Conservation (phyloP, 208 protist species). For the Wallacemonas sp. region DNA sequence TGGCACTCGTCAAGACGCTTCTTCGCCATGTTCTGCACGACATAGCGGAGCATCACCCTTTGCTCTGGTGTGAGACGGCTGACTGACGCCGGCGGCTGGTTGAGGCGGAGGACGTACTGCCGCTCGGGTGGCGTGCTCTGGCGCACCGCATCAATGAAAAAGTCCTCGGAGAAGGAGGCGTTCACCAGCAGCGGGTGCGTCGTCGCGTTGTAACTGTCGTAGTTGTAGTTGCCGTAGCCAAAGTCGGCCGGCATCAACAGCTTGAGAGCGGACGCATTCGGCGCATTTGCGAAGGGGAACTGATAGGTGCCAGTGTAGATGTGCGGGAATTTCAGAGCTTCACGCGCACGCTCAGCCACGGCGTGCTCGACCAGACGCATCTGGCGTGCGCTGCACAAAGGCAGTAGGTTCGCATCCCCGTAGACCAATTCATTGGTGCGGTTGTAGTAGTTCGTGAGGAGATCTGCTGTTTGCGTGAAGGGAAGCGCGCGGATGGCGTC, state of each 20-base stretch:
- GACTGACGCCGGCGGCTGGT: conserved; percentile 24
- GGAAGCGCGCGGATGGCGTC: conserved; percentile 10
- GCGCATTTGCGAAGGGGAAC: conserved; percentile 13
- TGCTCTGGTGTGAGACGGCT: conserved; percentile 17
- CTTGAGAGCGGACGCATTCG: conserved; percentile 59
- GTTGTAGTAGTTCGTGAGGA: conserved; percentile 51
- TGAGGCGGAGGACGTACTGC: conserved; percentile 22
- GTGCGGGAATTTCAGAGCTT: conserved; percentile 32
- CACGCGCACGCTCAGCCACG: conserved; percentile 21
- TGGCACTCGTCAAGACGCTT: conserved; percentile 18
- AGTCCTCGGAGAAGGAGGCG: conserved; percentile 8
- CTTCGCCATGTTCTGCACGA: conserved; percentile 25
- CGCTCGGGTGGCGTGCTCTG: background rate
- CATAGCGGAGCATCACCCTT: conserved; percentile 36
- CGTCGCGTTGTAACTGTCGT: conserved; percentile 23
- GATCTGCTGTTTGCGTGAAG: conserved; percentile 19
- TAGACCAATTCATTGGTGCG: conserved; percentile 45
- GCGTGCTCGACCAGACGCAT: conserved; percentile 27
- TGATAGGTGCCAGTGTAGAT: conserved; percentile 49
- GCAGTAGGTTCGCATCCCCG: conserved; percentile 50
- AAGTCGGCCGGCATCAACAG: conserved; percentile 66
- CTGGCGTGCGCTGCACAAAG: conserved; percentile 44
- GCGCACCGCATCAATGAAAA: background rate
- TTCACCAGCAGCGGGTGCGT: conserved; percentile 23
- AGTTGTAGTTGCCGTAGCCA: conserved; percentile 11